Conservation (phyloP, 2,329 filamentous ascomycete species). For the Neonectria magnoliae region DNA sequence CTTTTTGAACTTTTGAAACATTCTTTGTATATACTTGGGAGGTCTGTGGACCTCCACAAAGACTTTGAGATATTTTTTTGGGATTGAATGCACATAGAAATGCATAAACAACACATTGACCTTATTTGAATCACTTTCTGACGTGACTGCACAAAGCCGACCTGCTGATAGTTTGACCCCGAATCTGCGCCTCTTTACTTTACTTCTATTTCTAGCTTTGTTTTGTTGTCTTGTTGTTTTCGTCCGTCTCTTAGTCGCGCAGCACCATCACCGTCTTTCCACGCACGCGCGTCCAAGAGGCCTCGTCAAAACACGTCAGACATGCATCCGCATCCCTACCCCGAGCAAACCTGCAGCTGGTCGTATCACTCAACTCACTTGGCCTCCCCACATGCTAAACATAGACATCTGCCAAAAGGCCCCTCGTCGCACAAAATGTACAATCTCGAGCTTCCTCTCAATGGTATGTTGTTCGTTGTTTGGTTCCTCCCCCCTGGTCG, state of each 20-base stretch:
- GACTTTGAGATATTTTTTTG: slow-evolving; percentile 20
- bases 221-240: neutral
- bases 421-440: neutral
- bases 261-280: neutral
- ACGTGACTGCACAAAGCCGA: neutral
- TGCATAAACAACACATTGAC: slow-evolving; percentile 21
- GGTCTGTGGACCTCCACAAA: slow-evolving; percentile 22
- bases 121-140: neutral
- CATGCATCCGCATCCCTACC: neutral
- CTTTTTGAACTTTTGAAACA: slow-evolving; percentile 30
- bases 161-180: neutral
- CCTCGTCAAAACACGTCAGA: neutral
- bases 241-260: neutral
- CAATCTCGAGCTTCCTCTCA: neutral
- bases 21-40: slow-evolving; percentile 44
- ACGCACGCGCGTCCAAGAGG: neutral
- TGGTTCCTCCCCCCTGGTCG: neutral
- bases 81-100: slow-evolving; percentile 16
- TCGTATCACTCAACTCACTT: neutral
- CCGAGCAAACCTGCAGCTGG: neutral
- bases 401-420: neutral
- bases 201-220: neutral
- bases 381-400: neutral
- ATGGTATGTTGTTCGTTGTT: neutral
- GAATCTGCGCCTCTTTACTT: too few relatives aligned